Evolutionary conservation across 1,284 basidiomycete species (phyloP), one percentile per base, ranked within the genome.

Genomic region (Xerocomus amazonicus): DNA sequence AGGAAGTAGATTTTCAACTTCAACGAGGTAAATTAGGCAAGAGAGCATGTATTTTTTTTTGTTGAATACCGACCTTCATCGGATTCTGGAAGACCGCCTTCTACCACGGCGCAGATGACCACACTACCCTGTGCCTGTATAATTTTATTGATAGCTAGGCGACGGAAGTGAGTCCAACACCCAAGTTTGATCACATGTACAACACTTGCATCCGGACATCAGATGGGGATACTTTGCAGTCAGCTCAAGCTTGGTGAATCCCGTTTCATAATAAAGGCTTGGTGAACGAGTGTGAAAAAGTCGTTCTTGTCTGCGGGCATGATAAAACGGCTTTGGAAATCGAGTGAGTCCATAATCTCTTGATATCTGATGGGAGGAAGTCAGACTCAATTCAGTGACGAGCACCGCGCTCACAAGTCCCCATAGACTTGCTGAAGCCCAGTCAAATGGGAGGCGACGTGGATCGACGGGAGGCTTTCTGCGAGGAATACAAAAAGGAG

Each of bases 101-200:
- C 56, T 36, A 66, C 67, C 4, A 66, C 63, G 34, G 72, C 71
- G 35, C 68, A 62, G n/a, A 77, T 64, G 33, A 68, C 63, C 3
- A 71, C 64, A 36, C 48, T 65, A 4, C 53, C 58, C n/a, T 61
- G 60, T 8, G 53, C 56, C 44, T 78, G 76, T 12, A 72, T 61
- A 17, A 78, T 67, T 39, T 62, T 71, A 48, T 70, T 75, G 46
- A 79, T 66, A 26, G 68, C 76, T 78, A 34, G 16, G 36, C 23
- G 28, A 42, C 32, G 29, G 8, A 46, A 3, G 45, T 60, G 16
- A 65, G 52, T n/a, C n/a, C 27, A 27, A 26, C 10, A 32, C 41
- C 9, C 16, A 27, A 39, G 19, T 14, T 40, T 35, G 12, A 45
- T 43, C 23, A 38, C 1, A 12, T 19, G 38, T 31, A 19, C 3